Conservation (phyloP, 495 filamentous ascomycete genomes). For the Penicillium malachiteum region DNA sequence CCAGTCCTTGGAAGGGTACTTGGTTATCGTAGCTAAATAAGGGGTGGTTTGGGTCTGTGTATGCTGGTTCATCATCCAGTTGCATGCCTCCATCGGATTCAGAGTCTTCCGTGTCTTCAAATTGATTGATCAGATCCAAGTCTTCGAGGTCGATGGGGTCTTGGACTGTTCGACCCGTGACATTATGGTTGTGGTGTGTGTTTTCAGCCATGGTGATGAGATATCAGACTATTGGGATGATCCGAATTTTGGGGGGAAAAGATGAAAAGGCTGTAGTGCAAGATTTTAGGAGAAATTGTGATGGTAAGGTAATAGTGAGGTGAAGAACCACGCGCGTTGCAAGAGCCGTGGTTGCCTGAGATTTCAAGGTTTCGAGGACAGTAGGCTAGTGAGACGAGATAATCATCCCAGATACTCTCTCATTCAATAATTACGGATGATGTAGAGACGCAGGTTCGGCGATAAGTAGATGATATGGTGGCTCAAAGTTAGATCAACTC, state of each 20-base stretch:
- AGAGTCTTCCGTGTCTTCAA: background rate
- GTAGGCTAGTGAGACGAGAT: no score
- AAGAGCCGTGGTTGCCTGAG: no score
- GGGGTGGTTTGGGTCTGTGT: no score
- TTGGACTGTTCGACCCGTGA: background rate
- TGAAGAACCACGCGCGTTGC: no score
- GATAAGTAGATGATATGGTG: background rate
- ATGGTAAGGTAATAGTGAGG: no score
- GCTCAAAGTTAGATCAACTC: background rate
- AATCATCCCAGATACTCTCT: background rate
- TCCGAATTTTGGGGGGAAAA: no score
- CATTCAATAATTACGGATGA: background rate
- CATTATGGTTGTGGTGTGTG: background rate
- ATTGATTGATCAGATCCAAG: background rate
- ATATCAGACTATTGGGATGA: no score
- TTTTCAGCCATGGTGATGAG: background rate
- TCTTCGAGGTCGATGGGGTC: background rate
- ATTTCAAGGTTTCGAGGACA: no score
- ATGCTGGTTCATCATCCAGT: background rate
- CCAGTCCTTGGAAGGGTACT: background rate
- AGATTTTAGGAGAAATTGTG: no score
- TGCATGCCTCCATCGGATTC: constrained; percentile 14
- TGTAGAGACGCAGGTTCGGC: background rate
- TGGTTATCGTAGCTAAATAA: background rate
- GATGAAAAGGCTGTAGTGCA: no score